phyloP scores from a whole-genome alignment of 2,329 filamentous ascomycete genomes.

The Curvularia hawaiiensis region DNA sequence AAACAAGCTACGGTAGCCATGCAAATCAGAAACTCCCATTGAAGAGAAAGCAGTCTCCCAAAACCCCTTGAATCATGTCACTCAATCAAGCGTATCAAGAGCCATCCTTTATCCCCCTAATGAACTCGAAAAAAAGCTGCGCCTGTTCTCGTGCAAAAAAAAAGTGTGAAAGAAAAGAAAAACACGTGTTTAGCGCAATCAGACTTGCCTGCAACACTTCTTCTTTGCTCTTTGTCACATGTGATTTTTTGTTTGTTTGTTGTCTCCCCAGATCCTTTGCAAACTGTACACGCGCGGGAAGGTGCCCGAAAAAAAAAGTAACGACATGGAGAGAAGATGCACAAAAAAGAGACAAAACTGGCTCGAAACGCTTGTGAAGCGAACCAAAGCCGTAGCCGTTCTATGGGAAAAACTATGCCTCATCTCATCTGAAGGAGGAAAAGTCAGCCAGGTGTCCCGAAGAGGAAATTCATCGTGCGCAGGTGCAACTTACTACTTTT shows the following conservation, averaged over 20 bases:
- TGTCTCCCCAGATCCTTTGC: not conserved
- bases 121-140: constrained; percentile 1
- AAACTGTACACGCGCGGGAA: not conserved
- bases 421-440: not conserved
- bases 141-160: constrained; percentile 3
- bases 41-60: not conserved
- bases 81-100: constrained; percentile 15
- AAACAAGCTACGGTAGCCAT: constrained; percentile 3
- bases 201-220: not conserved
- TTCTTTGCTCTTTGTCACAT: not conserved
- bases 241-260: not conserved
- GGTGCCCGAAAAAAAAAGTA: not conserved
- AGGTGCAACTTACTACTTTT: constrained; percentile 9
- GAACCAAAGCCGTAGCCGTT: not conserved
- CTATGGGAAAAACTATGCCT: not conserved
- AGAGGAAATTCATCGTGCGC: not conserved
- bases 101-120: not conserved
- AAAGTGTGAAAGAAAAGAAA: not conserved
- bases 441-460: not conserved
- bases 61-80: constrained; percentile 14
- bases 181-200: not conserved
- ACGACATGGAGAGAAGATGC: constrained; percentile 23
- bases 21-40: constrained; percentile 10
- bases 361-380: not conserved
- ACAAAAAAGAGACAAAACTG: not conserved